Conservation (phyloP, 257 asterid genomes). For the Nyctanthes arbortristis region DNA sequence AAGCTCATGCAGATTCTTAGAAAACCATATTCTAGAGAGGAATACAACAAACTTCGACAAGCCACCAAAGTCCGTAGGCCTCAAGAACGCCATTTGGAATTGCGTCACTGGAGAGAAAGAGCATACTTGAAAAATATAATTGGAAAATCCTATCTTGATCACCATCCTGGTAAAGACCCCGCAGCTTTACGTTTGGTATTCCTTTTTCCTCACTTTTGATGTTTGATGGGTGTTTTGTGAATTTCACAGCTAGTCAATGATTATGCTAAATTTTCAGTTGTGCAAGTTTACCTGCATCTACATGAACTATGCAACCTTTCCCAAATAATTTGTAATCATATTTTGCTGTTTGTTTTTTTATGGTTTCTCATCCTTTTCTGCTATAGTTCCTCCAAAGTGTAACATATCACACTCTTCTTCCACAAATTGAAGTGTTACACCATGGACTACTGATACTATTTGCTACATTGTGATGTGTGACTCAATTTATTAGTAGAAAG, state of each 20-base stretch:
- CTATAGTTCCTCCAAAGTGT: too few species aligned
- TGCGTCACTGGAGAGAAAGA: slow-evolving; percentile 20
- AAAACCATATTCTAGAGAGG: slow-evolving; percentile 37
- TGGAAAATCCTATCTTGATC: slow-evolving; percentile 35
- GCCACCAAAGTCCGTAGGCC: slow-evolving; percentile 19
- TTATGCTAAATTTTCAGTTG: background rate
- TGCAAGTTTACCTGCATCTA: background rate
- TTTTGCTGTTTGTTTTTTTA: too few species aligned
- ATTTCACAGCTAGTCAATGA: background rate
- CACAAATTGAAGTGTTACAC: too few species aligned
- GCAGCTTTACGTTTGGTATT: background rate
- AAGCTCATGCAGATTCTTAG: slow-evolving; percentile 27
- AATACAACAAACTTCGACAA: slow-evolving; percentile 35
- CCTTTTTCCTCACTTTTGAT: background rate
- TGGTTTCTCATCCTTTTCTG: too few species aligned
- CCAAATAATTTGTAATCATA: background rate
- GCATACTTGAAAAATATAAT: background rate
- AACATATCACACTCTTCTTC: too few species aligned
- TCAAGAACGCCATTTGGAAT: background rate
- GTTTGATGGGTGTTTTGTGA: background rate
- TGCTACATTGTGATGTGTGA: too few species aligned
- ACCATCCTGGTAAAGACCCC: slow-evolving; percentile 26
- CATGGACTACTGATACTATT: too few species aligned
- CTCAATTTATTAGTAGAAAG: too few species aligned
- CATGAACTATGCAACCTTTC: background rate